A percentile compares a stretch with the other conserved stretches of the same genome.
Conservation (phyloP, 163 green algal genomes). For the Picocystis sp. region DNA sequence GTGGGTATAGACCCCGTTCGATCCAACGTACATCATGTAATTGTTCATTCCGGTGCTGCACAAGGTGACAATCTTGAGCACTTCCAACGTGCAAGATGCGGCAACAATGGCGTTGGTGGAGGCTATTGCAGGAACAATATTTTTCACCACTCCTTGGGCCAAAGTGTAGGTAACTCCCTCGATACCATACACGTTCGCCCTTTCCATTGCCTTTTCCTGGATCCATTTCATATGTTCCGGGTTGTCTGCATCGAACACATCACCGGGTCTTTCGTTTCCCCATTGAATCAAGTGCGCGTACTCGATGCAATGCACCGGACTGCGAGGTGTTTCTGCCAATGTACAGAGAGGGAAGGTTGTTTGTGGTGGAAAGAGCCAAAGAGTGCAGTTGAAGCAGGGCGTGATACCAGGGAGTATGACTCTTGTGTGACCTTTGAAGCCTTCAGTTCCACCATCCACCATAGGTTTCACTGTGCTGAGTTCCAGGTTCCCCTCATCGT, state of each 20-base stretch:
- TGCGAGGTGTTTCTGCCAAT: conserved; percentile 51
- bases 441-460: conserved; percentile 94
- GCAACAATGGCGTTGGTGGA: conserved; percentile 97
- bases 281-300: conserved; percentile 92
- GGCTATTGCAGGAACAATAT: conserved; percentile 98
- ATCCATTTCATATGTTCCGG: conserved; percentile 94
- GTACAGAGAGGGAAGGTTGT: conserved; percentile 95
- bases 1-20: conserved; percentile 83
- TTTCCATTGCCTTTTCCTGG: conserved; percentile 48
- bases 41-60: conserved; percentile 29
- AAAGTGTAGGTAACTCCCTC: conserved; percentile 23
- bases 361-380: conserved; percentile 97
- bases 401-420: conserved; percentile 90
- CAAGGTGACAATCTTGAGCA: conserved; percentile 87
- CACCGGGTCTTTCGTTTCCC: conserved; percentile 41
- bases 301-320: conserved; percentile 92
- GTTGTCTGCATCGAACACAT: conserved; percentile 83
- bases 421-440: conserved; percentile 91
- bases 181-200: conserved; percentile 77
- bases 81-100: conserved; percentile 77
- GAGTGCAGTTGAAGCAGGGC: conserved; percentile 97
- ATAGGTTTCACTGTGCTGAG: conserved; percentile 78
- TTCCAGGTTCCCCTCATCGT: conserved; percentile 50
- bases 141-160: conserved; percentile 87
- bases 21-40: conserved; percentile 27